Evolutionary conservation across 768 basidiomycete species (phyloP).

Genomic region (Kwoniella botswanensis): DNA sequence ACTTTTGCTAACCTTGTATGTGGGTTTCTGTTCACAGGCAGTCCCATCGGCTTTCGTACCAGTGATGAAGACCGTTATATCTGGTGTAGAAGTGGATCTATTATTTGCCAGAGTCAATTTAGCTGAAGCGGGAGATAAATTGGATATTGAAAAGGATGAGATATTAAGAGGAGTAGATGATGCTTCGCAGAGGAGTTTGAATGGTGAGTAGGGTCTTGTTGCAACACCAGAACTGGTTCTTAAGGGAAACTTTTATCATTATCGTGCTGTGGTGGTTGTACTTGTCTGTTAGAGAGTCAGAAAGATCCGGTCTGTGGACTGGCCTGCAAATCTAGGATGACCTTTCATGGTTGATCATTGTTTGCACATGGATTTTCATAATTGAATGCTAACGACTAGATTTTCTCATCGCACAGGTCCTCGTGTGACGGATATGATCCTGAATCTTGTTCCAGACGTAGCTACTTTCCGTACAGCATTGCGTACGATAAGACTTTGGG

Average conservation of each 20-base stretch:
- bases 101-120: constrained; percentile 71
- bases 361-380: no score
- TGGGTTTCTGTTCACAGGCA: constrained; percentile 64
- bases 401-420: constrained; percentile 67
- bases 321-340: no score
- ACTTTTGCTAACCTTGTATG: no score
- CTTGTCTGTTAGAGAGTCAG: no score
- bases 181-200: constrained; percentile 89
- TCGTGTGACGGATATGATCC: constrained; percentile 91
- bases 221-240: neutral
- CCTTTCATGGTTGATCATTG: no score
- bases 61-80: constrained; percentile 87
- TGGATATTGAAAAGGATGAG: constrained; percentile 88
- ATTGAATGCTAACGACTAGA: neutral
- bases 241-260: neutral
- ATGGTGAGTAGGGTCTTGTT: constrained; percentile 64
- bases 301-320: no score
- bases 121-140: constrained; percentile 77
- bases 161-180: constrained; percentile 91
- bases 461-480: constrained; percentile 92
- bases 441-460: constrained; percentile 92
- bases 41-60: constrained; percentile 98
- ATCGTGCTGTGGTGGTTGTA: no score
- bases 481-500: constrained; percentile 97
- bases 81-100: constrained; percentile 91